A percentile compares a stretch with the other conserved stretches of the same genome.
Conservation (phyloP, 257 asterid species). For the Penstemon eatonii region DNA sequence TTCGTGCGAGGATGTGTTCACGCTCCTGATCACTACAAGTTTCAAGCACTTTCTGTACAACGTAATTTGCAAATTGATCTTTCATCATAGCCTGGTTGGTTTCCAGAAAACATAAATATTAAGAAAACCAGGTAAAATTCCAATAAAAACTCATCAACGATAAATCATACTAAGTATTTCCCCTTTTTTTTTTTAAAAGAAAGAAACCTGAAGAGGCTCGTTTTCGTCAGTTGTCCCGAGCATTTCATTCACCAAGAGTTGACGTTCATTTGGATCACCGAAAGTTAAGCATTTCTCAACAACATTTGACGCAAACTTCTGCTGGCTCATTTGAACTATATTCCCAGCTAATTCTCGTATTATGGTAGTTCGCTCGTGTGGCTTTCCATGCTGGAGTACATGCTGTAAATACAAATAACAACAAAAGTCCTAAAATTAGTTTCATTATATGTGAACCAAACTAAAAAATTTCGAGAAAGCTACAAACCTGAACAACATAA, state of each 20-base stretch:
- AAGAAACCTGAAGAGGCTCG: conserved; percentile 79
- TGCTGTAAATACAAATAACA: conserved; percentile 45
- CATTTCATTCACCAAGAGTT: conserved; percentile 68
- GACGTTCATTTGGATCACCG: conserved; percentile 69
- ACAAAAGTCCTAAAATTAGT: background rate
- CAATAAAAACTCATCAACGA: no score
- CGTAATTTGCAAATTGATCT: conserved; percentile 83
- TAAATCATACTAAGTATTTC: no score
- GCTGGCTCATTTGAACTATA: conserved; percentile 85
- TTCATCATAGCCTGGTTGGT: conserved; percentile 70
- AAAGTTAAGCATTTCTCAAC: conserved; percentile 82
- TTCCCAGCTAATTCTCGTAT: conserved; percentile 64
- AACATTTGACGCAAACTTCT: conserved; percentile 86
- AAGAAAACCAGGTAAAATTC: background rate
- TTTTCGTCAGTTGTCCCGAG: conserved; percentile 73
- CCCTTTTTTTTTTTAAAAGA: no score
- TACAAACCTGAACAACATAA: conserved; percentile 78
- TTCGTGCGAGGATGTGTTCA: conserved; percentile 64
- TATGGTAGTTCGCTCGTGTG: conserved; percentile 61
- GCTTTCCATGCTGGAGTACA: conserved; percentile 77
- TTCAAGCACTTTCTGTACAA: conserved; percentile 89
- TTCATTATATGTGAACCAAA: no score
- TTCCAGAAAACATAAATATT: conserved; percentile 3
- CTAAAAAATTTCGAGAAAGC: background rate
- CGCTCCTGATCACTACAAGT: conserved; percentile 79